Evolutionary conservation across 192 early-diverging fungal genomes (phyloP).

Genomic region (Physocladia obscura): DNA sequence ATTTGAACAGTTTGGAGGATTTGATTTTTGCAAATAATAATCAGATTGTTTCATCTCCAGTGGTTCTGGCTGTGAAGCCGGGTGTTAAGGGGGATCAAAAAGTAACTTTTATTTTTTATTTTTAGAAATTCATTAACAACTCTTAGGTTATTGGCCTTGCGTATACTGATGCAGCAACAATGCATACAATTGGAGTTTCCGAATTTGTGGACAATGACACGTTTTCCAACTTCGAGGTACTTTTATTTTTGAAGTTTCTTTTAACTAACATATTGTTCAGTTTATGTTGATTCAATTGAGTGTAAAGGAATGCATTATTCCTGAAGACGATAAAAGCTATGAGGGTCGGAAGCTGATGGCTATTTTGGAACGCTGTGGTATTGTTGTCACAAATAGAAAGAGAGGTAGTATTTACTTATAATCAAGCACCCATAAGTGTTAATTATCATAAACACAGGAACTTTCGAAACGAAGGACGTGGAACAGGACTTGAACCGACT

Average conservation of each 20-base stretch:
- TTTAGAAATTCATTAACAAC: neutral
- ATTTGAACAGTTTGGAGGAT: slow-evolving; percentile 89
- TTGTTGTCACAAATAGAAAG: slow-evolving; percentile 71
- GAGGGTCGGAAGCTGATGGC: slow-evolving; percentile 69
- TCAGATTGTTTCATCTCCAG: slow-evolving; percentile 66
- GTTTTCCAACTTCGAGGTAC: slow-evolving; percentile 88
- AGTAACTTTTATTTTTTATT: slow-evolving; percentile 31
- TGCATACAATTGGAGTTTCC: slow-evolving; percentile 72
- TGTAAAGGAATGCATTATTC: slow-evolving; percentile 87
- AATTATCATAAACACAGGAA: neutral
- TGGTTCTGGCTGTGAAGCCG: slow-evolving; percentile 79
- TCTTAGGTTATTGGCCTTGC: slow-evolving; percentile 74
- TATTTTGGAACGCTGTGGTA: slow-evolving; percentile 73
- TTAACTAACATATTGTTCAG: slow-evolving; percentile 29
- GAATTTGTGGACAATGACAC: slow-evolving; percentile 94
- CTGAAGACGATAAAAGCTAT: slow-evolving; percentile 57
- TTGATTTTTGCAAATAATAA: slow-evolving; percentile 75
- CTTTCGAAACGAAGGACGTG: slow-evolving; percentile 72
- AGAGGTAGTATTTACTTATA: slow-evolving; percentile 42
- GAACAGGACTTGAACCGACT: slow-evolving; percentile 86
- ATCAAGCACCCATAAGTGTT: neutral
- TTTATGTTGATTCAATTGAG: slow-evolving; percentile 88
- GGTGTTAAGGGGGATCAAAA: slow-evolving; percentile 60
- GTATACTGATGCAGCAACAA: slow-evolving; percentile 80
- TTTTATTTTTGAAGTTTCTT: neutral